Base-by-base conservation (phyloP, 179 eudicot genomes). In the Silene coronaria region DNA sequence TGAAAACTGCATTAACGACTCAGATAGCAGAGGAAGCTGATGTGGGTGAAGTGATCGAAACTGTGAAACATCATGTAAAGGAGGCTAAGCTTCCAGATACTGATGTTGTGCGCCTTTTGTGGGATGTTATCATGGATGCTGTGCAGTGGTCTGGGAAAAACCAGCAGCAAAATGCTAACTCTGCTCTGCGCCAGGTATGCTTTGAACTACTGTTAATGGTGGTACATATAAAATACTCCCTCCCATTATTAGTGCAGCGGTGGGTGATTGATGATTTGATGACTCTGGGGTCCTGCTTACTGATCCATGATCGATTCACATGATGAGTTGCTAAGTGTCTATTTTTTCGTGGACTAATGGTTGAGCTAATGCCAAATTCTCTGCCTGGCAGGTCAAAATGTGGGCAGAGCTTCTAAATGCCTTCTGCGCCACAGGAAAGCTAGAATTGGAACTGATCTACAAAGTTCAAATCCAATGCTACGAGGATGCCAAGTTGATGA, bases 121-220 rank as follows among this genome's bases (percentile, higher is more conserved):
- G 99, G 99, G 99, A 96, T 82, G 90, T 91, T 42, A 79, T 93
- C 77, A 96, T 96, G 99, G 99, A 96, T 83, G 90, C 98, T 80
- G 97, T 93, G 72, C 98, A 93, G 75, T 96, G 99, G 99, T 96
- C 99, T 38, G 98, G 98, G 22, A 96, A 96, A 86, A 96, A 96
- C 78, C 99, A 93, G 76, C 99, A 96, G 87, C 99, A 96, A 84
- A 96, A 96, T 85, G 97, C 99, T 61, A 96, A 96, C 79, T 70
- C 89, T 63, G 98, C 96, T 16, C 80, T 96, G 17, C 98, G 98
- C 58, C 97, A 96, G 99, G 99, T 93, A 82, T 76, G 70, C 21
- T 58, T 66, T 74, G 5, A 19, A 23, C 30, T 23, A 23, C 65
- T 21, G 23, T 22, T n/a, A 61, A 22, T 48, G 58, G 17, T 16